A percentile compares a stretch with the other conserved stretches of the same genome.
Conservation (phyloP, 2,329 filamentous ascomycete species). For the Apiospora arundinis region DNA sequence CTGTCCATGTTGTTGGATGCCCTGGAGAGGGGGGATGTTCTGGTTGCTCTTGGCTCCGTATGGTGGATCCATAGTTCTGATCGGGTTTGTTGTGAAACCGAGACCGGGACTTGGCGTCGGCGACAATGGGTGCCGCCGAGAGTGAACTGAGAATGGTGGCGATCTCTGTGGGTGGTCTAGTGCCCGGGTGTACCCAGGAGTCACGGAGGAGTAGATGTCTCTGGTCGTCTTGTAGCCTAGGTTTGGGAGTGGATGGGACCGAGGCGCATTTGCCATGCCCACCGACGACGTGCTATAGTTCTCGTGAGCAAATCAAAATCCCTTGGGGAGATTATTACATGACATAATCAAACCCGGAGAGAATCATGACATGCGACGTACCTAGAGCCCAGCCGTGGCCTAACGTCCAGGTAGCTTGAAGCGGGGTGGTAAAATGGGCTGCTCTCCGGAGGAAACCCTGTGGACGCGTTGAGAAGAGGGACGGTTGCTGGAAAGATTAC, state of each 20-base stretch:
- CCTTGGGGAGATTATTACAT: constrained; percentile 27
- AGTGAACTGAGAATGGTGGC: constrained; percentile 53
- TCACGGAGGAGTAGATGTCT: constrained; percentile 59
- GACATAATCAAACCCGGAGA: constrained; percentile 29
- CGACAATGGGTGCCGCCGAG: constrained; percentile 60
- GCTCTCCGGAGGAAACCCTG: constrained; percentile 58
- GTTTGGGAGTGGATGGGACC: constrained; percentile 58
- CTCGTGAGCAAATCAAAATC: constrained; percentile 30
- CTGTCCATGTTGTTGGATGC: constrained; percentile 60
- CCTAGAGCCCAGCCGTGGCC: constrained; percentile 61
- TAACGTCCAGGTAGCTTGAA: constrained; percentile 57
- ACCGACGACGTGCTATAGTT: constrained; percentile 56
- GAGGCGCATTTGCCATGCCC: constrained; percentile 65
- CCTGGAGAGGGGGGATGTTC: constrained; percentile 59
- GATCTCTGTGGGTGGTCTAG: constrained; percentile 58
- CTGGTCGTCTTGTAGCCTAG: constrained; percentile 54
- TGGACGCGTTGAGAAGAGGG: constrained; percentile 51
- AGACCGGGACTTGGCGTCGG: constrained; percentile 57
- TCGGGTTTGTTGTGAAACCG: constrained; percentile 49
- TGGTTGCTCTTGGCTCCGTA: constrained; percentile 48
- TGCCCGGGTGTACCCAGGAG: constrained; percentile 55
- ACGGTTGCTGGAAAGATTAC: constrained; percentile 55
- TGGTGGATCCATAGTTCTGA: constrained; percentile 55
- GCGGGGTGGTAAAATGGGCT: constrained; percentile 55
- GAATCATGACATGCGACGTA: constrained; percentile 45